Conservation (phyloP, 2,329 filamentous ascomycete species). For the Coleophoma eucalyptorum region DNA sequence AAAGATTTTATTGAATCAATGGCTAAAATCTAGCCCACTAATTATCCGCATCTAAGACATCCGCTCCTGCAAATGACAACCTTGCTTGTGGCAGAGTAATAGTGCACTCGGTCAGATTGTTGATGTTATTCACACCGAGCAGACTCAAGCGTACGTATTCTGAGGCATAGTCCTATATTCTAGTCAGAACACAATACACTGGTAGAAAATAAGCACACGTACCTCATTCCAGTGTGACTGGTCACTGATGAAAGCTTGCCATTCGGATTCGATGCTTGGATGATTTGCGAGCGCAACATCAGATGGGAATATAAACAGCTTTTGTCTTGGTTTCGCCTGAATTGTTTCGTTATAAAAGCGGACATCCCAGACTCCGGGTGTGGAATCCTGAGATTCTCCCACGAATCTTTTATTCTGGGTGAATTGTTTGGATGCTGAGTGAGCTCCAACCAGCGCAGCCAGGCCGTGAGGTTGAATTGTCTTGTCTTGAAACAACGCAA, state of each 20-base stretch:
- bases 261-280: neutral
- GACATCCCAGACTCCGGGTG: neutral
- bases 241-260: neutral
- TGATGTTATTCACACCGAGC: slow-evolving; percentile 41
- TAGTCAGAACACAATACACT: neutral
- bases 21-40: too few species aligned
- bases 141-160: slow-evolving; percentile 40
- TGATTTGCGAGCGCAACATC: neutral
- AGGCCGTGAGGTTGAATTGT: neutral
- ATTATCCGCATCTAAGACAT: too few species aligned
- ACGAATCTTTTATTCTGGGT: neutral
- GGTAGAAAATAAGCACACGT: neutral
- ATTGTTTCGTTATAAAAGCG: neutral
- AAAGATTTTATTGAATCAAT: too few species aligned
- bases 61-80: too few species aligned
- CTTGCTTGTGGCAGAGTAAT: slow-evolving; percentile 29
- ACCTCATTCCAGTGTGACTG: neutral
- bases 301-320: neutral
- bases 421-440: neutral
- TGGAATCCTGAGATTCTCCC: neutral
- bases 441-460: neutral
- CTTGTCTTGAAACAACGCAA: neutral
- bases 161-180: slow-evolving; percentile 28
- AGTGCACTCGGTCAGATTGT: slow-evolving; percentile 39
- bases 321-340: neutral